Base-by-base conservation (phyloP, 768 basidiomycete species). In the Mycena vulgaris region DNA sequence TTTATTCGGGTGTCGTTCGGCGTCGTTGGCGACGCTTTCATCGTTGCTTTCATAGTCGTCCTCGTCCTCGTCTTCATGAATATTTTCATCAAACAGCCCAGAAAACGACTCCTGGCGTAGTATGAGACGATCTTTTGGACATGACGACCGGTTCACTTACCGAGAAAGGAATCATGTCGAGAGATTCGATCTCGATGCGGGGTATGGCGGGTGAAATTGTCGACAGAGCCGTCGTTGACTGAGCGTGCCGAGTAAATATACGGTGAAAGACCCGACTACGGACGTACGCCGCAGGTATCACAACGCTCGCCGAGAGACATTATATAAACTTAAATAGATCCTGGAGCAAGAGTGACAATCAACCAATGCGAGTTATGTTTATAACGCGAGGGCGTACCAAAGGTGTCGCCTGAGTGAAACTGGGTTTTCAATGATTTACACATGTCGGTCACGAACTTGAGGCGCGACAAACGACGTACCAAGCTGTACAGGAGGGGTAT, bases 41-140 rank as follows among this genome's bases (percentile, higher is more conserved):
- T 65, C 63, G 6, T 66, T 48, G 39, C 39, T 62, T n/a, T n/a
- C 40, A 21, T 67, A 40, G n/a, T 69, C 60, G 45, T 60, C 23
- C 10, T 14, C 9, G 59, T 66, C 61, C n/a, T 53, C 40, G 14
- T 63, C 68, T 17, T 53, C 57, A 14, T 60, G 35, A 42, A 63
- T 62, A 31, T 60, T 48, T 11, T 63, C 61, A 2, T 73, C 67
- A 31, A 76, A 66, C 37, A 77, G 42, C n/a, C 69, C 75, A 5
- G 74, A 69, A 60, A 77, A 77, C 17, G 76, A 77, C 39, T 75
- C 75, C 76, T 77, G 56, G 2, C 16, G 23, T 40, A 42, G 11
- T 25, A 27, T 70, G 28, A 56, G 61, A n/a, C 0, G 30, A 23
- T 14, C 30, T 45, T 19, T 21, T 25, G 10, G 27, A 48, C 17